Evolutionary conservation across 805 yeast genomes (phyloP).

Genomic region (Blastobotrys robertii): DNA sequence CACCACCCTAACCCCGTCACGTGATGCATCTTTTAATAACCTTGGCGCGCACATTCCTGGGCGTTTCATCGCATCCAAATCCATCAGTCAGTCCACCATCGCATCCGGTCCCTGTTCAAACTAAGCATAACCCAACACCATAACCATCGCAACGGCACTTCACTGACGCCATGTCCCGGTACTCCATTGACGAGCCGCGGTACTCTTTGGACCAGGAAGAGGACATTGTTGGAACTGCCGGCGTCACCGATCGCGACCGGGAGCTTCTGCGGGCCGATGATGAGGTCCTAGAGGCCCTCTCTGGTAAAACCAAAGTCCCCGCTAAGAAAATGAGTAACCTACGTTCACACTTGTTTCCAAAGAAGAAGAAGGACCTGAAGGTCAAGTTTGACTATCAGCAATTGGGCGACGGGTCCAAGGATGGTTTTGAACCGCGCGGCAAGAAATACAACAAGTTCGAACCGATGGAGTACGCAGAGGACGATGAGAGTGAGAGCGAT

Average conservation of each 20-base stretch:
- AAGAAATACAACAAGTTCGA: not conserved
- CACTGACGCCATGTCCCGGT: not conserved
- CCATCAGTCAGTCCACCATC: too few relatives aligned
- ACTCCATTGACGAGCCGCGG: slow-evolving; percentile 9
- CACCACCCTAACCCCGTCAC: too few relatives aligned
- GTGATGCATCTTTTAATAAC: too few relatives aligned
- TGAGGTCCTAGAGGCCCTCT: slow-evolving; percentile 11
- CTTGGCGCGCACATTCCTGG: too few relatives aligned
- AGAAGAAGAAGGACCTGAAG: slow-evolving; percentile 2
- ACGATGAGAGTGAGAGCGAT: slow-evolving; percentile 8
- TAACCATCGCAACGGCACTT: not conserved
- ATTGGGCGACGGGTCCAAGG: not conserved
- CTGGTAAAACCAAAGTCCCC: not conserved
- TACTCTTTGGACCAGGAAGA: slow-evolving; percentile 11
- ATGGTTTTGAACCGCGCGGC: not conserved
- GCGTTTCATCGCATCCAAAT: too few relatives aligned
- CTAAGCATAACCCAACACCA: too few relatives aligned
- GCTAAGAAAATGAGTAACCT: too few relatives aligned
- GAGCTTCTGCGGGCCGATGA: slow-evolving; percentile 15
- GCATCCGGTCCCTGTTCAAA: too few relatives aligned
- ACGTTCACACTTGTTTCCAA: slow-evolving; percentile 7
- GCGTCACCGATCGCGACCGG: slow-evolving; percentile 14
- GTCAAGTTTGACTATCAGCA: slow-evolving; percentile 10
- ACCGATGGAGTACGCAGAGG: slow-evolving; percentile 5
- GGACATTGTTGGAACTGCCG: slow-evolving; percentile 8